Base-by-base conservation (phyloP, 768 basidiomycete genomes). In the Sporobolomyces roseus region DNA sequence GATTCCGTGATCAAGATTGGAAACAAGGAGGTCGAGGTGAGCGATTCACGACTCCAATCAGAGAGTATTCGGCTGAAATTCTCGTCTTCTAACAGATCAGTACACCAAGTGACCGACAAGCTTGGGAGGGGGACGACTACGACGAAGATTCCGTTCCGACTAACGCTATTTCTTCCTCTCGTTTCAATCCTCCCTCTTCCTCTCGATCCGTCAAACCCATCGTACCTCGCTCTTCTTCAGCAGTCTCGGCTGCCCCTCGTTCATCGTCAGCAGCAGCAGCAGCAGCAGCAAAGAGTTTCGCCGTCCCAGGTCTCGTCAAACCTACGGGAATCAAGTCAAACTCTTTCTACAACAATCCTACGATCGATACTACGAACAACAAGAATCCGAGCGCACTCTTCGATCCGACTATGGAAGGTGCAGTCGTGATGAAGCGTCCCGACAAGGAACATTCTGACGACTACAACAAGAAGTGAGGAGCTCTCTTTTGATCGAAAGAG, bases 401-500 rank as follows among this genome's bases (percentile, higher is more conserved):
- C 77, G 87, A 94, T 76, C 90, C 94, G 4, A 78, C 83, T 8
- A 85, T 83, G 1, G 84, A 86, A 60, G 87, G 84, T 5, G 92
- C 93, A 0, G 79, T 98, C 12, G 87, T 97, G 7, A 90, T 99
- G 91, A 88, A 87, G 73, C 79, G 83, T 7, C 91, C 92, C 0
- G 84, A 82, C 13, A 82, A 84, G 66, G 85, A 84, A 35, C 87
- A 91, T 70, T 83, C 85, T 36, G 81, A 82, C 50, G 83, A 81
- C 73, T 85, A 83, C 75, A 91, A 90, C 78, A 87, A 85, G 77
- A 88, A 85, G 90, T 90, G 60, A 27, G 77, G 33, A 25, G 14
- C 12, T 38, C 23, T 9, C 53, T 60, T 25, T 51, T 27, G 43
- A 41, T 23, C 46, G n/a, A n/a, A n/a, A n/a, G n/a, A n/a, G n/a